These are phyloP conservation scores for Thelonectria rubi DNA, from an alignment of 2,329 filamentous ascomycete species.

Conservation along the genomic window DNA sequence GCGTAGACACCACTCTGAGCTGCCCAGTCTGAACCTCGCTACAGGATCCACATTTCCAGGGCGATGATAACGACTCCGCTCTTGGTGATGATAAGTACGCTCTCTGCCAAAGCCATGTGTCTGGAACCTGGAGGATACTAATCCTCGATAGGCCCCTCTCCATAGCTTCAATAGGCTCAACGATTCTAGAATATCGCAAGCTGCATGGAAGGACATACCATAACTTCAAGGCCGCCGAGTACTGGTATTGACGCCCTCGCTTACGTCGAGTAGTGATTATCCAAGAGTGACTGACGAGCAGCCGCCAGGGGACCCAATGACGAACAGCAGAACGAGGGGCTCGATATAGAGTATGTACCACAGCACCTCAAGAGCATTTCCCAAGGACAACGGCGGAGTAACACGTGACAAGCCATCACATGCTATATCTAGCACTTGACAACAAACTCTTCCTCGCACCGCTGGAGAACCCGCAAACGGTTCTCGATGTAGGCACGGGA, in stretches of 20 bases:
- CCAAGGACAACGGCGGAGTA: conserved; percentile 10
- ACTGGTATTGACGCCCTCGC: not conserved
- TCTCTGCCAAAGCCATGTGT: not conserved
- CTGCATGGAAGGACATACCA: conserved; percentile 25
- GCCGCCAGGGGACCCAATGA: conserved; percentile 32
- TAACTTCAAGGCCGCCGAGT: conserved; percentile 6
- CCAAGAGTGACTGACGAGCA: no score
- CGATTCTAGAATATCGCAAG: conserved; percentile 19
- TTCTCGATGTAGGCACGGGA: conserved; percentile 63
- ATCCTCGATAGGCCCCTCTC: not conserved
- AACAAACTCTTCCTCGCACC: conserved; percentile 20
- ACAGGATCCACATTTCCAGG: conserved; percentile 1
- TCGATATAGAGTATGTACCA: conserved; percentile 31
- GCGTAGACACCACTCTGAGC: not conserved
- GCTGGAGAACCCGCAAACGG: conserved; percentile 14
- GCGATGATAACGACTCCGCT: not conserved
- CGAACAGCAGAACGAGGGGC: conserved; percentile 28
- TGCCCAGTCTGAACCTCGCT: not conserved
- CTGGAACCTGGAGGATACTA: not conserved
- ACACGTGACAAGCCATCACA: conserved; percentile 26
- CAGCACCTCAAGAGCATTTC: conserved; percentile 24
- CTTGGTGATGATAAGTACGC: not conserved
- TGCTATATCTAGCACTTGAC: conserved; percentile 26
- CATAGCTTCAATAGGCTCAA: not conserved
- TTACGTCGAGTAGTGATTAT: not conserved